A percentile compares a stretch with the other conserved stretches of the same genome.
These are phyloP conservation scores for Aspergillus sp. DNA, from an alignment of 2,329 filamentous ascomycete species.

Conservation along the genomic window DNA sequence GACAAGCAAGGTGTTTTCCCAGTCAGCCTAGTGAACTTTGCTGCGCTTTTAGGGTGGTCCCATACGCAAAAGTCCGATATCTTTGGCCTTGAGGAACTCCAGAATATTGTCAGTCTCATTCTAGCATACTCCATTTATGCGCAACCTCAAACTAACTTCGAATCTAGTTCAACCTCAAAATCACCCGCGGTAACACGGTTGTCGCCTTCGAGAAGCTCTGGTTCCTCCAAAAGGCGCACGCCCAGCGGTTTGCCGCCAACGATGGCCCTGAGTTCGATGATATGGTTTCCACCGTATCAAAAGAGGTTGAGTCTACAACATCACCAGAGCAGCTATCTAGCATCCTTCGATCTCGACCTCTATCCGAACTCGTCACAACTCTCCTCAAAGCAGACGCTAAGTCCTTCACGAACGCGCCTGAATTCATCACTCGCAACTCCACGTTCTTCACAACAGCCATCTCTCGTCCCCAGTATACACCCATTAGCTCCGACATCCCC, in stretches of 20 bases:
- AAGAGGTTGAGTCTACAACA: constrained; percentile 25
- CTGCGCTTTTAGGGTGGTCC: constrained; percentile 81
- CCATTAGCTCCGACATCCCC: constrained; percentile 22
- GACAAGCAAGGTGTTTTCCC: constrained; percentile 60
- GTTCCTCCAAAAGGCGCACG: constrained; percentile 74
- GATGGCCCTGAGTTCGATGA: constrained; percentile 45
- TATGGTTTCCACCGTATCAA: constrained; percentile 39
- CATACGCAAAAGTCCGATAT: constrained; percentile 67
- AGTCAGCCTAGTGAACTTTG: constrained; percentile 73
- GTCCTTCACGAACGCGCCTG: constrained; percentile 56
- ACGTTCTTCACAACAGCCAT: constrained; percentile 56
- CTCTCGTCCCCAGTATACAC: constrained; percentile 25
- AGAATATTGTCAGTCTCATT: constrained; percentile 57
- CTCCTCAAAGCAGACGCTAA: constrained; percentile 57
- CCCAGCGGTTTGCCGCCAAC: constrained; percentile 47
- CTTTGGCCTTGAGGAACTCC: constrained; percentile 68
- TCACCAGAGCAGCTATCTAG: constrained; percentile 27
- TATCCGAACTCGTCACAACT: constrained; percentile 49
- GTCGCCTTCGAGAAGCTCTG: constrained; percentile 78
- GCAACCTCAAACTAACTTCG: neutral
- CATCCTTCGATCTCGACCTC: constrained; percentile 33
- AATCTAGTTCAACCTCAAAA: constrained; percentile 73
- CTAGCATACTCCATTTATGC: neutral
- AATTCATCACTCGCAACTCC: constrained; percentile 57
- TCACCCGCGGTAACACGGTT: constrained; percentile 86